These are phyloP conservation scores for Rubus parviflorus DNA, from an alignment of 306 rosid species.

Conservation along the genomic window DNA sequence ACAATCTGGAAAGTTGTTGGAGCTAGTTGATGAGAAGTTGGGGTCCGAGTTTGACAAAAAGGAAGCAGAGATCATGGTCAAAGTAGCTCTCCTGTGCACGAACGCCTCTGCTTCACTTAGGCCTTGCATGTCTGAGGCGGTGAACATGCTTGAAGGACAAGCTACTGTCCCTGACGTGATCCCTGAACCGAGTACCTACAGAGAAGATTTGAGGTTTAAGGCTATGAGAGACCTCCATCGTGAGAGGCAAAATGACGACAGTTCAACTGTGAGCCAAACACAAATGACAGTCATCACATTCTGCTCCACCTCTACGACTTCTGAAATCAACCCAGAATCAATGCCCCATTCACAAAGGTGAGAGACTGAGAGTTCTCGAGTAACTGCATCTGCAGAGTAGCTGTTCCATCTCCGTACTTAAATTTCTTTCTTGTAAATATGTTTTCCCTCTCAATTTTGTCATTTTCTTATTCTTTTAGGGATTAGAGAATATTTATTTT, in stretches of 20 bases:
- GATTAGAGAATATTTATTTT: background rate
- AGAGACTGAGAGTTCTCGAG: background rate
- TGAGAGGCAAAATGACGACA: constrained; percentile 23
- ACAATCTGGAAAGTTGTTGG: constrained; percentile 44
- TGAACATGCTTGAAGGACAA: constrained; percentile 65
- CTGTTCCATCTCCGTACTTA: background rate
- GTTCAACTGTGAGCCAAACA: constrained; percentile 37
- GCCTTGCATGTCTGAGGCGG: constrained; percentile 75
- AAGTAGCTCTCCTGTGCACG: constrained; percentile 65
- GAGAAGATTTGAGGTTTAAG: constrained; percentile 67
- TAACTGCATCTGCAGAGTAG: background rate
- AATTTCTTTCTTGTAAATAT: background rate
- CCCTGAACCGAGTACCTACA: constrained; percentile 42
- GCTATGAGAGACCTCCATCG: constrained; percentile 65
- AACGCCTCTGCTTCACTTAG: constrained; percentile 55
- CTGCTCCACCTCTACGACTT: constrained; percentile 31
- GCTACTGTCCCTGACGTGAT: constrained; percentile 40
- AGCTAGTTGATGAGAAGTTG: constrained; percentile 59
- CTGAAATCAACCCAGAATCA: constrained; percentile 32
- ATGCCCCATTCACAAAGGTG: constrained; percentile 15
- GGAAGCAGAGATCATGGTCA: constrained; percentile 57
- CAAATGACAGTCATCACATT: constrained; percentile 37
- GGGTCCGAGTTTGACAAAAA: constrained; percentile 33
- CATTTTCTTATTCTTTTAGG: background rate
- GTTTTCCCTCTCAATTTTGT: background rate